Evolutionary conservation across 805 yeast genomes (phyloP).

Genomic region (Candida pseudoglaebosa): DNA sequence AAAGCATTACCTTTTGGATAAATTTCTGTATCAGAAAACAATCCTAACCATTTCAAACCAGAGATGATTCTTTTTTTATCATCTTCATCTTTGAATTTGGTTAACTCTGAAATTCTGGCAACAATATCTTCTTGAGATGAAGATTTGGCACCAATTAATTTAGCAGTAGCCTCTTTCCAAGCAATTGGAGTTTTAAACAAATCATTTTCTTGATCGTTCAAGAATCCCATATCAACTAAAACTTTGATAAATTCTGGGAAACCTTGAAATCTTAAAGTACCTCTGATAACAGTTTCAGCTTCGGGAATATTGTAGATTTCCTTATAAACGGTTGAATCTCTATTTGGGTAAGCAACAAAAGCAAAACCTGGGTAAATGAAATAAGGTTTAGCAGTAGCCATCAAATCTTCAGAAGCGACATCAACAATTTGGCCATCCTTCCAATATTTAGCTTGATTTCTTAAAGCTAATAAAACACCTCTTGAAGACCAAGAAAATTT

Average conservation of each 20-base stretch:
- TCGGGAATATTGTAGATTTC: conserved; percentile 93
- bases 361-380: conserved; percentile 94
- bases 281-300: conserved; percentile 95
- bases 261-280: conserved; percentile 96
- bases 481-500: conserved; percentile 99
- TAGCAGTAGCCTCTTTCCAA: conserved; percentile 87
- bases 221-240: conserved; percentile 88
- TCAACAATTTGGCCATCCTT: conserved; percentile 78
- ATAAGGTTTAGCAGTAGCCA: conserved; percentile 94
- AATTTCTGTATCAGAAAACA: conserved; percentile 71
- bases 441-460: conserved; percentile 90
- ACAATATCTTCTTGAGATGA: conserved; percentile 67
- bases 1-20: conserved; percentile 91
- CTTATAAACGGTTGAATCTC: conserved; percentile 93
- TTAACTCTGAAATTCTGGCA: conserved; percentile 69
- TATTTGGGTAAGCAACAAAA: conserved; percentile 93
- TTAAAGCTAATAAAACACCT: conserved; percentile 92
- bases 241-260: conserved; percentile 98
- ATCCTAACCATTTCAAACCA: conserved; percentile 92
- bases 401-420: conserved; percentile 83
- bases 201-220: conserved; percentile 69
- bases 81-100: conserved; percentile 74
- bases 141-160: conserved; percentile 71
- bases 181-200: conserved; percentile 54
- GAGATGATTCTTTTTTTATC: conserved; percentile 83